Conservation (phyloP, 1,284 basidiomycete genomes). For the Pseudomicrostroma phylloplanum region DNA sequence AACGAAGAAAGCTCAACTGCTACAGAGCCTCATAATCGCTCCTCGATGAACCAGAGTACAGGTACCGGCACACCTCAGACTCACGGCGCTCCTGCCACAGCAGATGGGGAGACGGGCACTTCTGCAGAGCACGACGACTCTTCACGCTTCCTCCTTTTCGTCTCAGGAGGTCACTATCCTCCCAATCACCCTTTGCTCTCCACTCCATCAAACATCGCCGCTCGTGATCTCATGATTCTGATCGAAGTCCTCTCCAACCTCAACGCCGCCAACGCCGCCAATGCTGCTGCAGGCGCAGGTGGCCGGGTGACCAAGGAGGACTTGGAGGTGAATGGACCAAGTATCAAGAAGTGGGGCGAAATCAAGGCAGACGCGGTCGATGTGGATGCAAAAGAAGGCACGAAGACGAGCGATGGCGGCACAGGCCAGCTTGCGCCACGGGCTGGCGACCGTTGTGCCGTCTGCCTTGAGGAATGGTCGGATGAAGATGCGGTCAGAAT, state of each 20-base stretch:
- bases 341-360: neutral
- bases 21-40: slow-evolving; percentile 1
- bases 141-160: slow-evolving; percentile 42
- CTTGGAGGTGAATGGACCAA: neutral
- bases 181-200: slow-evolving; percentile 42
- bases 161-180: slow-evolving; percentile 43
- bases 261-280: neutral
- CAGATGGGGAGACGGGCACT: too few relatives aligned
- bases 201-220: slow-evolving; percentile 32
- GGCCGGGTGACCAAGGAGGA: neutral
- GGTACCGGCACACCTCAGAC: neutral
- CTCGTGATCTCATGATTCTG: slow-evolving; percentile 45
- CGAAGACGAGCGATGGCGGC: neutral
- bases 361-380: neutral
- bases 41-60: slow-evolving; percentile 12
- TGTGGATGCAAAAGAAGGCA: neutral
- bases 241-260: slow-evolving; percentile 26
- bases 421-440: neutral
- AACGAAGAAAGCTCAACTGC: too few relatives aligned
- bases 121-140: slow-evolving; percentile 14
- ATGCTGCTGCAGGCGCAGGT: neutral
- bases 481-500: neutral
- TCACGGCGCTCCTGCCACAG: neutral
- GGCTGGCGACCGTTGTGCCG: neutral
- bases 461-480: neutral